Evolutionary conservation across 169 alveolate species (phyloP), one percentile per base, ranked within the genome.

Genomic region (Eimeria mitis): DNA sequence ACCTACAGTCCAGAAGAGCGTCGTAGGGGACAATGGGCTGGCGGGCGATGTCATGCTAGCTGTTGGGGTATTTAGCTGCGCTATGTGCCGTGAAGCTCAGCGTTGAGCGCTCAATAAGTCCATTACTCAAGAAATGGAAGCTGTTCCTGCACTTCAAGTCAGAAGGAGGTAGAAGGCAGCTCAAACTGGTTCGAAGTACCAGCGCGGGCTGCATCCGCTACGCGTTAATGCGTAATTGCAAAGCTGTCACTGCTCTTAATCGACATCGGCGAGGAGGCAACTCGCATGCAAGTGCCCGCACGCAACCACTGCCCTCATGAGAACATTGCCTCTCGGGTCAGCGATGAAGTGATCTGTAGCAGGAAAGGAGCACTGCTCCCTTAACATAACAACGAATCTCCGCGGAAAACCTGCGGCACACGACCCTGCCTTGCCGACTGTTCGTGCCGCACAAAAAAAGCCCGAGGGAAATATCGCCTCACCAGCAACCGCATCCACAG

Each of bases 361-460:
- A n/a, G 47, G 49, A 5, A 31, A 34, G 79, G 79, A 70, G 79
- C 79, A 70, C 79, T 70, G 52, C 79, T 70, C 79, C 79, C 28
- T 34, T 14, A 34, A 31, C 52, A 2, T 70, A 13, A 34, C 1
- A 70, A 70, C 52, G 6, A 8, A 11, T 2, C 2, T 65, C 23
- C n/a, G 37, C 49, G 79, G 9, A n/a, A 9, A 65, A 52, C 13
- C 52, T 34, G 6, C 34, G 75, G 40, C 40, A n/a, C 28, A 70
- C 79, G n/a, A 34, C 52, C 79, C 52, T 70, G 52, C 11, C 52
- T 13, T 19, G 21, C 28, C n/a, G 11, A 4, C n/a, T 70, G 52
- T 31, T 37, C 47, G 49, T 14, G 6, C 25, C 31, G 1, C n/a
- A 9, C 7, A 70, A 13, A 70, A 11, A 6, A 61, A 61, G 8